Conservation (phyloP, 371 early-diverging fungal species). For the Lichtheimia hyalospora region DNA sequence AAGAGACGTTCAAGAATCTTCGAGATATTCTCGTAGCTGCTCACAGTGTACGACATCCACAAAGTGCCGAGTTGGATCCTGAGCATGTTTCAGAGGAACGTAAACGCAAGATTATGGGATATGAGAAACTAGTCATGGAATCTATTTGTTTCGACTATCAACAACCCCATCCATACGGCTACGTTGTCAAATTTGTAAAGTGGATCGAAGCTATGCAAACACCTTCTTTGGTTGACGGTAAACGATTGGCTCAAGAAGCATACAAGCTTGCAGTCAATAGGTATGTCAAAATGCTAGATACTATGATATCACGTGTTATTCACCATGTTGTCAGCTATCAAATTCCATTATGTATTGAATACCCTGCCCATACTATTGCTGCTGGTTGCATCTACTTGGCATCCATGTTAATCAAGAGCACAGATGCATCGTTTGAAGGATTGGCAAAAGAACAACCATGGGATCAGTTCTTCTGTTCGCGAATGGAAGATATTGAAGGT, state of each 20-base stretch:
- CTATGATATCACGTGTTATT: neutral
- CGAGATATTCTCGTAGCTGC: conserved; percentile 70
- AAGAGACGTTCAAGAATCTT: conserved; percentile 74
- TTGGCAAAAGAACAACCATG: conserved; percentile 28
- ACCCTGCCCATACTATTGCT: conserved; percentile 64
- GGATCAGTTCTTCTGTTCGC: conserved; percentile 46
- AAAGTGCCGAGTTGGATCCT: conserved; percentile 55
- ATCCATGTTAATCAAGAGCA: conserved; percentile 33
- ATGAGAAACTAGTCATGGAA: conserved; percentile 62
- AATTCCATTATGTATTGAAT: conserved; percentile 56
- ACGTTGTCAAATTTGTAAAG: conserved; percentile 61
- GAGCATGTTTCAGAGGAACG: conserved; percentile 59
- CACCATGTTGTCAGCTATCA: conserved; percentile 42
- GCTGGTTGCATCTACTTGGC: conserved; percentile 64
- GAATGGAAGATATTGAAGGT: conserved; percentile 58
- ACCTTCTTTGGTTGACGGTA: conserved; percentile 34
- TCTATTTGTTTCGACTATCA: conserved; percentile 66
- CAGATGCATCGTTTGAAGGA: conserved; percentile 20
- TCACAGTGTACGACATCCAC: conserved; percentile 53
- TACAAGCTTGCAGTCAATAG: conserved; percentile 54
- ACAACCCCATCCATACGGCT: conserved; percentile 59
- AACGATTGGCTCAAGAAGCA: conserved; percentile 45
- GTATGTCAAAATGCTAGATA: conserved; percentile 13
- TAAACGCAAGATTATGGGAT: conserved; percentile 50
- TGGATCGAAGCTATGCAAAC: conserved; percentile 43